Evolutionary conservation across 2,329 filamentous ascomycete genomes (phyloP).

Genomic region (Cercospora janseana): DNA sequence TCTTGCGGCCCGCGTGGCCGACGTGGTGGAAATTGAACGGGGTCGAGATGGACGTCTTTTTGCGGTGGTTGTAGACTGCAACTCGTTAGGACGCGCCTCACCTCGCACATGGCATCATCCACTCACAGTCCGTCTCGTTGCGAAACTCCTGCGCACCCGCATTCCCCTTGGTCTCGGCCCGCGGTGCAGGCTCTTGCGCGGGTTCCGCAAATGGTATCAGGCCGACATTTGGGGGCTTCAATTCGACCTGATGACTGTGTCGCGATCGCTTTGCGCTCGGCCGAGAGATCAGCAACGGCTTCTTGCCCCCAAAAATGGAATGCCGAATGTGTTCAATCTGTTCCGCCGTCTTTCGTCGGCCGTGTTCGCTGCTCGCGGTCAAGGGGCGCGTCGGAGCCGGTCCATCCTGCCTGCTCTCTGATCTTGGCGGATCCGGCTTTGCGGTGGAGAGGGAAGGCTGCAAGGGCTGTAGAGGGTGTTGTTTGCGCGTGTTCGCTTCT

Average conservation of each 20-base stretch:
- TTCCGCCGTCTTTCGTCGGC: slow-evolving; percentile 25
- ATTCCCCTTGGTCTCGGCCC: slow-evolving; percentile 10
- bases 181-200: slow-evolving; percentile 3
- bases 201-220: slow-evolving; percentile 20
- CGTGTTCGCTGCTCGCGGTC: slow-evolving; percentile 20
- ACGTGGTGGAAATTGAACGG: slow-evolving; percentile 66
- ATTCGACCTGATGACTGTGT: slow-evolving; percentile 14
- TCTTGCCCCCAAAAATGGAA: slow-evolving; percentile 28
- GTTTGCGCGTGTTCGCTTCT: slow-evolving; percentile 23
- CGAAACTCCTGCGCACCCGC: slow-evolving; percentile 17
- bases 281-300: slow-evolving; percentile 12
- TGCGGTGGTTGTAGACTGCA: slow-evolving; percentile 33
- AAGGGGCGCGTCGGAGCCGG: slow-evolving; percentile 20
- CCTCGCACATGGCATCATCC: background rate
- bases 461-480: slow-evolving; percentile 15
- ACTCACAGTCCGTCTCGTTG: slow-evolving; percentile 28
- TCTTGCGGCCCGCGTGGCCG: slow-evolving; percentile 57
- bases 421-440: slow-evolving; percentile 1
- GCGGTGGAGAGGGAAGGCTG: slow-evolving; percentile 17
- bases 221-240: slow-evolving; percentile 10
- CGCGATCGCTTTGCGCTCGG: slow-evolving; percentile 18
- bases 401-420: background rate
- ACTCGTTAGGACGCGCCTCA: background rate
- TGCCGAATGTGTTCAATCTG: slow-evolving; percentile 30
- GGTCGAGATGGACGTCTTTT: slow-evolving; percentile 56